Evolutionary conservation across 345 rosid species (phyloP).

Genomic region (Eucalyptus pauciflora): DNA sequence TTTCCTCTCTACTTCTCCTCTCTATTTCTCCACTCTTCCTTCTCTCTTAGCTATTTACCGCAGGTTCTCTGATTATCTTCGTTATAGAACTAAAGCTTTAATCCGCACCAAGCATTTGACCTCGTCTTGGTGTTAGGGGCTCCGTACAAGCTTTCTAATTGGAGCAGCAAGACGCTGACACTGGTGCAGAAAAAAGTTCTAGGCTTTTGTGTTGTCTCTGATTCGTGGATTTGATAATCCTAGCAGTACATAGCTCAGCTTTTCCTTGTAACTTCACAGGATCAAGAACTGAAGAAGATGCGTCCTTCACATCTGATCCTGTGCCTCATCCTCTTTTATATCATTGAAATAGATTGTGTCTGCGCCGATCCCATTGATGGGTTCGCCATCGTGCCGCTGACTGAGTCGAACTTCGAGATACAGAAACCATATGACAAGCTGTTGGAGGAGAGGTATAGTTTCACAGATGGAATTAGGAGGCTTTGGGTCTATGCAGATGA

Average conservation of each 20-base stretch:
- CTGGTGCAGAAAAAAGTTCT: neutral
- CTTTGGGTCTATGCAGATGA: conserved; percentile 27
- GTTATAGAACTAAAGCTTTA: neutral
- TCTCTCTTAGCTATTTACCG: neutral
- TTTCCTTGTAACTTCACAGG: neutral
- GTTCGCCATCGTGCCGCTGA: conserved; percentile 5
- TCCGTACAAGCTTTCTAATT: neutral
- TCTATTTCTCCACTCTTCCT: neutral
- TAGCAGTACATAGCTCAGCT: neutral
- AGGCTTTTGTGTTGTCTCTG: neutral
- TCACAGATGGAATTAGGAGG: conserved; percentile 4
- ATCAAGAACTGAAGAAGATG: neutral
- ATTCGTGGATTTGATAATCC: neutral
- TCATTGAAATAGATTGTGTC: neutral
- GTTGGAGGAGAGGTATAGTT: conserved; percentile 13
- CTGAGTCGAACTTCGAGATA: conserved; percentile 4
- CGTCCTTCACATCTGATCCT: neutral
- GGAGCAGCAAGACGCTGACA: neutral
- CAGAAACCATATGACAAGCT: conserved; percentile 22
- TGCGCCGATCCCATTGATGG: conserved; percentile 16
- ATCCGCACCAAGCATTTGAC: neutral
- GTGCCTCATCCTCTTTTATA: neutral
- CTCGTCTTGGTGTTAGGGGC: neutral
- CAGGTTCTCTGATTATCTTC: neutral
- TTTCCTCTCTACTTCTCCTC: neutral